Conservation (phyloP, 2,329 filamentous ascomycete genomes). For the Cladophialophora exuberans region DNA sequence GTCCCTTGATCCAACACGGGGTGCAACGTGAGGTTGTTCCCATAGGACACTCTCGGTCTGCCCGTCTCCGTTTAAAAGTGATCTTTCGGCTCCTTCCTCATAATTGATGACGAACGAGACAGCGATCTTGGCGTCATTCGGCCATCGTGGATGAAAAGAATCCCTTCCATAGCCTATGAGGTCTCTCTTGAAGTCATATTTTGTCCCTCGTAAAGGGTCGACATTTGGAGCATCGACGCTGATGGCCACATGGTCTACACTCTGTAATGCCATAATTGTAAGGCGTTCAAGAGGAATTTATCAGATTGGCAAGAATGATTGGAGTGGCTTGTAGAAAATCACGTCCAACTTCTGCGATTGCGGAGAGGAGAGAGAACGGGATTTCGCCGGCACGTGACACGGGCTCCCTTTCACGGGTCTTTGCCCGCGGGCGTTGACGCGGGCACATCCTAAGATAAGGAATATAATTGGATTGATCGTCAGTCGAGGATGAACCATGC, state of each 20-base stretch:
- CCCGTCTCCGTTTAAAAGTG: slow-evolving; percentile 17
- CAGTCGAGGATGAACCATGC: neutral
- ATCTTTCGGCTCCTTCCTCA: slow-evolving; percentile 34
- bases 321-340: neutral
- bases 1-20: slow-evolving; percentile 35
- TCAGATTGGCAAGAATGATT: neutral
- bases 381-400: slow-evolving; percentile 1
- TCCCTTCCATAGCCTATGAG: slow-evolving; percentile 18
- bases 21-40: slow-evolving; percentile 14
- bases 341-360: neutral
- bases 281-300: neutral
- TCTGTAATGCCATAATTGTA: slow-evolving; percentile 7
- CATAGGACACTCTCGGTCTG: slow-evolving; percentile 14
- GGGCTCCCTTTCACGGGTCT: neutral
- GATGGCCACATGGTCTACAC: slow-evolving; percentile 13
- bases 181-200: slow-evolving; percentile 22
- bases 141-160: slow-evolving; percentile 18
- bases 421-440: slow-evolving; percentile 3
- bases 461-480: neutral
- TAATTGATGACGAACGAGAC: slow-evolving; percentile 53
- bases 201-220: slow-evolving; percentile 13
- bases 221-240: slow-evolving; percentile 14
- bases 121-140: slow-evolving; percentile 47
- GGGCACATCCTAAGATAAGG: slow-evolving; percentile 8
- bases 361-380: neutral